phyloP scores from a whole-genome alignment of 768 basidiomycete genomes.

The Lactarius quietus region DNA sequence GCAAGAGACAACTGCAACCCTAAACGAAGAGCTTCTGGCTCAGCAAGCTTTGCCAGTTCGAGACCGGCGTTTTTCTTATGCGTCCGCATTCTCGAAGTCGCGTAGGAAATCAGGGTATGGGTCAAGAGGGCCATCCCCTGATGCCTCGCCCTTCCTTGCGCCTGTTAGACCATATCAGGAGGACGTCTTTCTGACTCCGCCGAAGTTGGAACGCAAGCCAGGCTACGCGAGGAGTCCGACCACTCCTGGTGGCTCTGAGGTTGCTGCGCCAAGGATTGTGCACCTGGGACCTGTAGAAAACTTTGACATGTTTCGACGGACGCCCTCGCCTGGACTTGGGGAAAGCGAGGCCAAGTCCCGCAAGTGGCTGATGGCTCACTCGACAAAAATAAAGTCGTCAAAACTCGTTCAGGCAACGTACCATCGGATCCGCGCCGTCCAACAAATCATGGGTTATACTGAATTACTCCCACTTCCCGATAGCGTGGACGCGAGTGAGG shows the following conservation, averaged over 20 bases:
- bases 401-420: conserved; percentile 57
- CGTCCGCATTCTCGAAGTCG: conserved; percentile 54
- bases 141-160: conserved; percentile 40
- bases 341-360: conserved; percentile 12
- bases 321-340: conserved; percentile 8
- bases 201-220: conserved; percentile 33
- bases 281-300: conserved; percentile 55
- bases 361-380: conserved; percentile 15
- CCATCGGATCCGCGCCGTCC: conserved; percentile 56
- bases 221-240: conserved; percentile 42
- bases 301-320: conserved; percentile 27
- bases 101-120: conserved; percentile 42
- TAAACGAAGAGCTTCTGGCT: conserved; percentile 50
- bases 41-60: conserved; percentile 30
- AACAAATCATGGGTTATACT: conserved; percentile 61
- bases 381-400: conserved; percentile 42
- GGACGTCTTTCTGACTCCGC: conserved; percentile 20
- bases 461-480: conserved; percentile 48
- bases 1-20: conserved; percentile 55
- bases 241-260: conserved; percentile 33
- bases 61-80: conserved; percentile 41
- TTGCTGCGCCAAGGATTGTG: conserved; percentile 47
- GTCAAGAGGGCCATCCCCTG: conserved; percentile 41
- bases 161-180: conserved; percentile 28
- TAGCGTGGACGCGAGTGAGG: conserved; percentile 30